Evolutionary conservation across 2,329 filamentous ascomycete species (phyloP), one percentile per base, ranked within the genome.

Genomic region (Chaetomium strumarium): DNA sequence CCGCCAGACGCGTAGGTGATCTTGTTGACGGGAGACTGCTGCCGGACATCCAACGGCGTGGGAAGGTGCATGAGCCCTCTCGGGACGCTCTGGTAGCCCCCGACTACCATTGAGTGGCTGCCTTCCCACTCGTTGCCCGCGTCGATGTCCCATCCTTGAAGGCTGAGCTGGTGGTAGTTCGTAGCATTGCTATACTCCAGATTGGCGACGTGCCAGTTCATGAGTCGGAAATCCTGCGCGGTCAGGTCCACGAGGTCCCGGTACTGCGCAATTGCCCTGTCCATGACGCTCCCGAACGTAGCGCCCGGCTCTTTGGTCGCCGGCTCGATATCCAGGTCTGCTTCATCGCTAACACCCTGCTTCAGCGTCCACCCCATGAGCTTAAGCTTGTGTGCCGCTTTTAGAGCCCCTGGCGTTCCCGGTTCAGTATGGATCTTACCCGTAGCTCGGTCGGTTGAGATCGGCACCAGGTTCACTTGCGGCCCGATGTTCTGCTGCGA

Each of bases 171-270:
- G 59, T 87, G 85, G 50, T 96, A 83, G 59, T 90, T 95, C 2
- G 85, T 88, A 2, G 93, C 93, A 67, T 97, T 99, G 57, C 92
- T 95, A 66, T 99, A 99, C 69, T 99, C 93, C 13, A 99, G 78
- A 65, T 99, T 99, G 59, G 95, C 95, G 67, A 96, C 87, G 69
- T 99, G 95, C 93, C 93, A 99, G 65, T 96, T 99, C 64, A 97
- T 79, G 14, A 99, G 75, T 42, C 93, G 83, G 69, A 95, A 85
- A 64, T 99, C 93, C 65, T 90, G 88, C 1, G 91, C 81, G 13
- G 84, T 88, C 48, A 99, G 72, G 53, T 95, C 85, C 29, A 97
- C 78, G 45, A 99, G 79, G 31, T 80, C 76, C 63, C 88, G 85
- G 66, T 96, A 99, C 67, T 97, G 91, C 16, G 79, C 79, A 55